phyloP scores from a whole-genome alignment of 345 rosid genomes.

The Leavenworthia alabamica region DNA sequence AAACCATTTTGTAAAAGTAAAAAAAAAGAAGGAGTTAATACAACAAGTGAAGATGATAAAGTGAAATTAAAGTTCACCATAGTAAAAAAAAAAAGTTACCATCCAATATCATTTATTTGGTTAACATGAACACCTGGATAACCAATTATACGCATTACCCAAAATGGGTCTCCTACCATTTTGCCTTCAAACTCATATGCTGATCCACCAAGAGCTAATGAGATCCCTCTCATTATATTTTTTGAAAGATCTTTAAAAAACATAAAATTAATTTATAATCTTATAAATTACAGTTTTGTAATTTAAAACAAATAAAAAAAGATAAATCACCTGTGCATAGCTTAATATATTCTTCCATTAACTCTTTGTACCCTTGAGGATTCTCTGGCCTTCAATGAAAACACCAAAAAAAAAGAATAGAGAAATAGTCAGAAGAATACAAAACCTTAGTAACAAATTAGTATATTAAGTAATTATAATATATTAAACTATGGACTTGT shows the following conservation, averaged over 20 bases:
- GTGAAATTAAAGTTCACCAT: background rate
- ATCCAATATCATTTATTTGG: conserved; percentile 53
- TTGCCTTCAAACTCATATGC: conserved; percentile 66
- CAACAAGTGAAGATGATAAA: background rate
- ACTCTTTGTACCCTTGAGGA: conserved; percentile 43
- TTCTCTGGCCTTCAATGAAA: conserved; percentile 47
- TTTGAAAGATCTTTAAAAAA: conserved; percentile 52
- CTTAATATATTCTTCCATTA: conserved; percentile 55
- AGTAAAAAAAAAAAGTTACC: conserved; percentile 35
- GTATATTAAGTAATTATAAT: no score
- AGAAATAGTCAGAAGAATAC: background rate
- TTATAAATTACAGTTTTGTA: background rate
- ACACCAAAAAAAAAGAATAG: conserved; percentile 2
- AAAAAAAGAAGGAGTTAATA: background rate
- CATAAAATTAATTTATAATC: background rate
- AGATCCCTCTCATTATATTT: conserved; percentile 64
- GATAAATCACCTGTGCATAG: conserved; percentile 53
- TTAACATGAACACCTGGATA: conserved; percentile 43
- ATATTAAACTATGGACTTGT: no score
- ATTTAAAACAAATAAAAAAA: background rate
- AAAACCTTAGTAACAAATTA: background rate
- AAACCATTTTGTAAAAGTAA: background rate
- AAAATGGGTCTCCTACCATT: conserved; percentile 66
- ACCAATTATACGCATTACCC: conserved; percentile 71
- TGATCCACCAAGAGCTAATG: conserved; percentile 62